Conservation (phyloP, 208 protist genomes). For the Acanthamoeba divionensis region DNA sequence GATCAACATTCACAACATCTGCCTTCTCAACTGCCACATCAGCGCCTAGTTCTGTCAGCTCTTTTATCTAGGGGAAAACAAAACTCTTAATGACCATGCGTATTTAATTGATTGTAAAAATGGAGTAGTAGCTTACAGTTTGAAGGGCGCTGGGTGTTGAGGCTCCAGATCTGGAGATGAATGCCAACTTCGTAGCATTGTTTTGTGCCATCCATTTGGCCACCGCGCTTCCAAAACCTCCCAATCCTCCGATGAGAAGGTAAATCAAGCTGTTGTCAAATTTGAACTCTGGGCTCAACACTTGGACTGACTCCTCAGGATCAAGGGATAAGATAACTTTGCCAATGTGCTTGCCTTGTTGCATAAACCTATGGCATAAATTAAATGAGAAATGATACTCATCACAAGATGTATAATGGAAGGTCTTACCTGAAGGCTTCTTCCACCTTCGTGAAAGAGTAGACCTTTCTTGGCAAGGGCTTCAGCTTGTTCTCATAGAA, state of each 20-base stretch:
- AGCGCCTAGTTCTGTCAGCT: background rate
- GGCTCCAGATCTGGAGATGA: slow-evolving; percentile 26
- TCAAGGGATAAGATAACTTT: slow-evolving; percentile 61
- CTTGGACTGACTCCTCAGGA: background rate
- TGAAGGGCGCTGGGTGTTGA: background rate
- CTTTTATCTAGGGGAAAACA: no score
- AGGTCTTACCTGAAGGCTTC: slow-evolving; percentile 60
- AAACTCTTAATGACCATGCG: no score
- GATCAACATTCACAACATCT: background rate
- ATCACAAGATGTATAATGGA: no score
- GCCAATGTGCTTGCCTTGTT: slow-evolving; percentile 64
- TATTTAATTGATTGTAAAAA: no score
- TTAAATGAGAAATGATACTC: no score
- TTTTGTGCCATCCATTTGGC: background rate
- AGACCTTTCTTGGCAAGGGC: slow-evolving; percentile 53
- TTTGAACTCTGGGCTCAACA: background rate
- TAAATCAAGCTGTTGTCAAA: background rate
- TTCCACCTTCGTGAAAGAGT: slow-evolving; percentile 46
- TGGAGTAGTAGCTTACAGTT: no score
- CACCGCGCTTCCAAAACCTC: slow-evolving; percentile 33
- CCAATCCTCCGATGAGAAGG: slow-evolving; percentile 60
- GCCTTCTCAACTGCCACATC: slow-evolving; percentile 28
- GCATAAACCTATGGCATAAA: no score
- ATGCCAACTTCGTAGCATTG: background rate
- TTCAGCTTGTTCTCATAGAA: background rate